Base-by-base conservation (phyloP, 2,329 filamentous ascomycete genomes). In the Xylaria sp. region DNA sequence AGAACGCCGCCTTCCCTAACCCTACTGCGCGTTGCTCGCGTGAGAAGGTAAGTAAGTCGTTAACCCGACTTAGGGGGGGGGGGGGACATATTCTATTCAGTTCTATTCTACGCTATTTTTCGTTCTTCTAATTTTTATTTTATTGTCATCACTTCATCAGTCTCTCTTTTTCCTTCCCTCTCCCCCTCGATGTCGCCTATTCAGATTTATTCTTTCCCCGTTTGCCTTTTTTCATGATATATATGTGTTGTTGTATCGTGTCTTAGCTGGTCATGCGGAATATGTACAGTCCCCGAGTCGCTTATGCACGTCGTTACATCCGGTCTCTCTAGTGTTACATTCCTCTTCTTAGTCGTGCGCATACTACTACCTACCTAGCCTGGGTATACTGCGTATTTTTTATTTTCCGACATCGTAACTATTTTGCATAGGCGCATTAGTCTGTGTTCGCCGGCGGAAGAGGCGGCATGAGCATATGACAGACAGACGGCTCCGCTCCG, bases 1-100 rank as follows among this genome's bases (percentile, higher is more conserved):
- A 90, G 76, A 83, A 85, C 66, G 82, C 84, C 12, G 85, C 87
- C 4, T 87, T 89, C 69, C 73, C 80, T 18, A 77, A 88, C 63
- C 82, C 84, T 27, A 77, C 78, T 51, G 83, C 88, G 72, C 81
- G 86, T 54, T 84, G 85, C 61, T 82, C 82, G 2, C 82, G 79
- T 54, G 86, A 89, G 65, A 88, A 88, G 84, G 87, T 86, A 76
- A 69, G 81, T 77, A 12, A 25, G 3, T 44, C 5, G n/a, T n/a
- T 44, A 6, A 1, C 13, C 62, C 60, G 18, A n/a, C 8, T n/a
- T 47, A 9, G 3, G 5, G 8, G 10, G 32, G 32, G 32, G 32
- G 32, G 8, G 10, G 32, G 32, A 35, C 32, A 1, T 9, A 6
- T 35, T 35, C 2, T 35, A 35, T 35, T 9, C 6, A 9, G 10